Percentiles rank a stretch among this genome's conserved stretches.
Evolutionary conservation across 345 rosid genomes (phyloP).

Genomic region (Adansonia digitata): DNA sequence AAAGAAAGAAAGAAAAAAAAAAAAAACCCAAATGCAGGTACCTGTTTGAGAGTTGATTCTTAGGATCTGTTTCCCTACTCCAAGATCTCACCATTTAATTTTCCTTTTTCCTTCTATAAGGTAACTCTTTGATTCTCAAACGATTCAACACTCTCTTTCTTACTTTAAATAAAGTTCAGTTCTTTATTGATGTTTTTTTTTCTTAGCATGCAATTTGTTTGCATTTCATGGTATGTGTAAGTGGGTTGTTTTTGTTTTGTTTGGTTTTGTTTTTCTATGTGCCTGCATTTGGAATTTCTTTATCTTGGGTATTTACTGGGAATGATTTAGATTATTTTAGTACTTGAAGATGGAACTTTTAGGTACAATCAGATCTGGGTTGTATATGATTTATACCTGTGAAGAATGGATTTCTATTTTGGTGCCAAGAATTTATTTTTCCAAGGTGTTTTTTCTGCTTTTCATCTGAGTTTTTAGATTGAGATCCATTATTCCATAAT

Average conservation of each 20-base stretch:
- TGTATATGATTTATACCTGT: conserved; percentile 8
- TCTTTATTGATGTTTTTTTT: not conserved
- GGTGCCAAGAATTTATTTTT: conserved; percentile 10
- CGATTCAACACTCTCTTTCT: conserved; percentile 36
- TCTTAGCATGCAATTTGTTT: conserved; percentile 9
- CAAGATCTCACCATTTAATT: conserved; percentile 43
- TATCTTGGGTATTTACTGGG: not conserved
- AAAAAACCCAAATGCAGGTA: conserved; percentile 23
- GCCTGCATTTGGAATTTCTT: conserved; percentile 16
- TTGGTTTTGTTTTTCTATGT: conserved; percentile 3
- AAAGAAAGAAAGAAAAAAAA: conserved; percentile 4
- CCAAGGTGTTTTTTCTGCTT: conserved; percentile 15
- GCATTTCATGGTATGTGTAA: not conserved
- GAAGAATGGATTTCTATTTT: conserved; percentile 16
- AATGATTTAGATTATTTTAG: conserved; percentile 19
- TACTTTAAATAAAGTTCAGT: conserved; percentile 10
- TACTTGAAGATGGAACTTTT: conserved; percentile 18
- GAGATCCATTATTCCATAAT: too few species aligned
- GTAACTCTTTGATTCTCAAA: conserved; percentile 28
- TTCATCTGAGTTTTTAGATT: conserved; percentile 10
- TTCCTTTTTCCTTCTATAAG: conserved; percentile 18
- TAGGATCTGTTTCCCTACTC: conserved; percentile 27
- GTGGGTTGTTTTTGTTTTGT: conserved; percentile 4
- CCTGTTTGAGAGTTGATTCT: conserved; percentile 28
- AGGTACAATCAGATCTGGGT: conserved; percentile 51